phyloP scores from a whole-genome alignment of 768 basidiomycete genomes.

The Exidia glandulosa region DNA sequence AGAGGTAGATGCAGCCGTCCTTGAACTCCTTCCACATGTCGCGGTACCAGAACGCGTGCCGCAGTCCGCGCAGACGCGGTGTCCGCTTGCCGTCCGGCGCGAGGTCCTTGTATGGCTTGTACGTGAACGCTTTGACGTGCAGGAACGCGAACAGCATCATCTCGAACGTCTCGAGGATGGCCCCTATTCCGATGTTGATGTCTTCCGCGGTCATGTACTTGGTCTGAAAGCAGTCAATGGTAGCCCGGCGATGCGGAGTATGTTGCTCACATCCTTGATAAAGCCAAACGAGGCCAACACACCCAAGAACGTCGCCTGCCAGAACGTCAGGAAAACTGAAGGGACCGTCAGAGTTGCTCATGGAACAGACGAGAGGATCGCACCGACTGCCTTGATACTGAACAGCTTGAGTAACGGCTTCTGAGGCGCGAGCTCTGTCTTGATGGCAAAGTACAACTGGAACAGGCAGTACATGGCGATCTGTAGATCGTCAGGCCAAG shows the following conservation, averaged over 20 bases:
- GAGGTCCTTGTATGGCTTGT: slow-evolving; percentile 47
- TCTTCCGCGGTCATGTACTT: slow-evolving; percentile 47
- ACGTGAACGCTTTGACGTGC: slow-evolving; percentile 64
- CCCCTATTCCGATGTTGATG: slow-evolving; percentile 60
- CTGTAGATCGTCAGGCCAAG: background rate
- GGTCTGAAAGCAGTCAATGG: background rate
- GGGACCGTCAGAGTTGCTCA: background rate
- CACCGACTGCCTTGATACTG: slow-evolving; percentile 63
- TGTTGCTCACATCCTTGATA: slow-evolving; percentile 45
- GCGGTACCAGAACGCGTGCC: slow-evolving; percentile 56
- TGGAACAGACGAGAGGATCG: slow-evolving; percentile 12
- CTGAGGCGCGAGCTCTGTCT: slow-evolving; percentile 41
- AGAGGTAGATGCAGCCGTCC: slow-evolving; percentile 47
- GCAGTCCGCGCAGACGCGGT: slow-evolving; percentile 44
- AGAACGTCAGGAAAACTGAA: slow-evolving; percentile 63
- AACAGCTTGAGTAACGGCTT: slow-evolving; percentile 59
- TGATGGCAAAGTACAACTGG: slow-evolving; percentile 54
- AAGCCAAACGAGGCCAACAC: slow-evolving; percentile 45
- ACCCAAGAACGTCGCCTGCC: slow-evolving; percentile 57
- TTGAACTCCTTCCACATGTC: slow-evolving; percentile 58
- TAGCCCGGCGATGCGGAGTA: background rate
- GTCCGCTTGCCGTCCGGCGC: slow-evolving; percentile 30
- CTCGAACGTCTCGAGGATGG: slow-evolving; percentile 59
- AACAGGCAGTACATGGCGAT: slow-evolving; percentile 60
- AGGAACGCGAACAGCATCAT: slow-evolving; percentile 68